Evolutionary conservation across 2,329 filamentous ascomycete species (phyloP).

Genomic region (Coniella vitis): DNA sequence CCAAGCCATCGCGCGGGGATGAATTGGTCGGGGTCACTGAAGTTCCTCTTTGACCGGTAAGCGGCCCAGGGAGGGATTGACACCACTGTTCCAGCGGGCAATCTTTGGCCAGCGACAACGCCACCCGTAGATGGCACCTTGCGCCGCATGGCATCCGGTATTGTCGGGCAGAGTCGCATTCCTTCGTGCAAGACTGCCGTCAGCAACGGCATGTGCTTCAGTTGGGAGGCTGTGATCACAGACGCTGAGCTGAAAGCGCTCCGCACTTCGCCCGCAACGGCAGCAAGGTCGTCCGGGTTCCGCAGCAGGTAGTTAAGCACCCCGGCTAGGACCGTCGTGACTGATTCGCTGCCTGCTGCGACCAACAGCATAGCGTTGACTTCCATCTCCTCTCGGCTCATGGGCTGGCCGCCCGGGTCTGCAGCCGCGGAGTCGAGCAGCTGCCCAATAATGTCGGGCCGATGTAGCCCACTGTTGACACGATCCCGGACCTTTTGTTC

Average conservation of each 20-base stretch:
- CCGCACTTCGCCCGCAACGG: slow-evolving; percentile 3
- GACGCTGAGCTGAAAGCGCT: not conserved
- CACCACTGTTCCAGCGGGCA: slow-evolving; percentile 1
- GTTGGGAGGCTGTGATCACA: not conserved
- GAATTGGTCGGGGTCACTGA: slow-evolving; percentile 6
- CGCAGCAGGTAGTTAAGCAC: slow-evolving; percentile 4
- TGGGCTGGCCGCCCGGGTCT: not conserved
- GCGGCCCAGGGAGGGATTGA: slow-evolving; percentile 5
- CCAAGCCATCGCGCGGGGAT: slow-evolving; percentile 3
- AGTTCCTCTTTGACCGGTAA: slow-evolving; percentile 5
- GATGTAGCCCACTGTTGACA: not conserved
- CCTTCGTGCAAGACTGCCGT: slow-evolving; percentile 4
- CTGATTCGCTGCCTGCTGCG: slow-evolving; percentile 8
- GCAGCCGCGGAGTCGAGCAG: slow-evolving; percentile 3
- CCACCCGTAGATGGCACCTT: not conserved
- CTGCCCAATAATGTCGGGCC: not conserved
- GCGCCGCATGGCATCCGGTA: slow-evolving; percentile 6
- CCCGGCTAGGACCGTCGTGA: slow-evolving; percentile 6
- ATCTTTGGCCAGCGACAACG: slow-evolving; percentile 2
- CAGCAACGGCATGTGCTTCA: slow-evolving; percentile 5
- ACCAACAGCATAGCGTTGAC: slow-evolving; percentile 6
- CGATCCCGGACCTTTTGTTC: slow-evolving; percentile 5
- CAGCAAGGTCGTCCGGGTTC: slow-evolving; percentile 1
- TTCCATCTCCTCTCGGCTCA: slow-evolving; percentile 9
- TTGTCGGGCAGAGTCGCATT: slow-evolving; percentile 6